Percentiles rank a stretch among this genome's conserved stretches.
These are phyloP conservation scores for Chlamydomonas schloesseri DNA, from an alignment of 139 green algal species.

Conservation along the genomic window DNA sequence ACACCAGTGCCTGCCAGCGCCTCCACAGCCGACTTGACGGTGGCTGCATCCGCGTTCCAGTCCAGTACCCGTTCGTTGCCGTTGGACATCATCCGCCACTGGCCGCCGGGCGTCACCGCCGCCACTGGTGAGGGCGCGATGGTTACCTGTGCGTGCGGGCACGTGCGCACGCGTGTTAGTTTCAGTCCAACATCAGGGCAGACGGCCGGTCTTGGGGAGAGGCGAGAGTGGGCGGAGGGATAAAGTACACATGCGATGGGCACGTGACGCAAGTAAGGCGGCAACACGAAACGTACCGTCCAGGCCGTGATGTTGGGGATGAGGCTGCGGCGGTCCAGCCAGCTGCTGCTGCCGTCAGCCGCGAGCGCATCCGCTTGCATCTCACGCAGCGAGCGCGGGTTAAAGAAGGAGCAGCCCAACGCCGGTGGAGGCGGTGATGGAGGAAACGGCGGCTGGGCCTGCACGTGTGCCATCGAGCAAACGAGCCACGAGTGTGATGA, in stretches of 20 bases:
- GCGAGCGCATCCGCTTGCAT: background rate
- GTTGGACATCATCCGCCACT: background rate
- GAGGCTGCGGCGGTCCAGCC: background rate
- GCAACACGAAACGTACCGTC: background rate
- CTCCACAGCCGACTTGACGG: background rate
- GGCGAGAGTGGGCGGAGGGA: too few species aligned
- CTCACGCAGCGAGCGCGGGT: background rate
- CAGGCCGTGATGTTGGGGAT: background rate
- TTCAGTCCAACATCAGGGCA: too few species aligned
- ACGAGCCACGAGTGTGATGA: too few species aligned
- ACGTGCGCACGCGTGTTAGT: too few species aligned
- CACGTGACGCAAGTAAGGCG: too few species aligned
- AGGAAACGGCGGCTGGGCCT: too few species aligned
- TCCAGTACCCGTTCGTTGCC: background rate
- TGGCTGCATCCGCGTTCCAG: background rate
- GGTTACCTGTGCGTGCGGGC: background rate
- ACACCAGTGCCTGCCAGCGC: background rate
- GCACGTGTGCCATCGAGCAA: too few species aligned
- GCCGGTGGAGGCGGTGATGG: too few species aligned
- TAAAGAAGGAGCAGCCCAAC: background rate
- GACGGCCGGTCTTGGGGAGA: too few species aligned
- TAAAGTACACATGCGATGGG: too few species aligned
- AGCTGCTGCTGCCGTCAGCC: too few species aligned
- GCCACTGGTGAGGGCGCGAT: background rate
- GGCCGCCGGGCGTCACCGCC: background rate